Conservation (phyloP, 192 early-diverging fungal species). For the Coemansia sp. region DNA sequence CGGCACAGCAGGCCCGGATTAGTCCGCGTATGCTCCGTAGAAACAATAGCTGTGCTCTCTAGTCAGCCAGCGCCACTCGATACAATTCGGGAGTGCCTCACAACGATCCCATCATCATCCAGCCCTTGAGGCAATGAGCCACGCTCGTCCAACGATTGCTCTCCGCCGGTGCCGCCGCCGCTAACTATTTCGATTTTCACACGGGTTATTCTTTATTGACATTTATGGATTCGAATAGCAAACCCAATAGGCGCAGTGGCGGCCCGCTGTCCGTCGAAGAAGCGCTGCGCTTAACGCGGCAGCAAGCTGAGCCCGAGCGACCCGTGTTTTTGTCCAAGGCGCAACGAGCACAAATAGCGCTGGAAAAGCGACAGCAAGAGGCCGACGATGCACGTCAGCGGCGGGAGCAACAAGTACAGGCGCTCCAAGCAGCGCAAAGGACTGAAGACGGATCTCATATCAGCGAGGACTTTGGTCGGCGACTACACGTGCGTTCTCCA, state of each 20-base stretch:
- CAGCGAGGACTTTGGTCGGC: conserved; percentile 5
- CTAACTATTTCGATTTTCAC: not conserved
- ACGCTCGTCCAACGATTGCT: no score
- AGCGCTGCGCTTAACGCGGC: conserved; percentile 27
- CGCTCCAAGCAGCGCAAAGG: not conserved
- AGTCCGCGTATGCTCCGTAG: no score
- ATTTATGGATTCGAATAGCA: not conserved
- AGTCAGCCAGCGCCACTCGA: no score
- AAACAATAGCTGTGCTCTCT: no score
- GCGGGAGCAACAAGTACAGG: conserved; percentile 68
- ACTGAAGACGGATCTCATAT: not conserved
- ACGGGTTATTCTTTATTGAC: not conserved
- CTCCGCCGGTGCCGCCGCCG: no score
- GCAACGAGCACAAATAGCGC: conserved; percentile 83
- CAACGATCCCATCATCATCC: no score
- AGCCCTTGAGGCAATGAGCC: no score
- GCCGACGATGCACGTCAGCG: conserved; percentile 69
- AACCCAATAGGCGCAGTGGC: not conserved
- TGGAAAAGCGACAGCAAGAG: conserved; percentile 80
- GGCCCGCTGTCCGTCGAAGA: conserved; percentile 49
- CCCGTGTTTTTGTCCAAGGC: conserved; percentile 87
- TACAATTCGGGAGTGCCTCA: no score
- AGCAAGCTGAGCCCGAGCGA: conserved; percentile 23
- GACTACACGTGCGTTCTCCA: not conserved
- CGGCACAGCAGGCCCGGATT: no score